Evolutionary conservation across 441 rosid genomes (phyloP).

Genomic region (Breynia disticha): DNA sequence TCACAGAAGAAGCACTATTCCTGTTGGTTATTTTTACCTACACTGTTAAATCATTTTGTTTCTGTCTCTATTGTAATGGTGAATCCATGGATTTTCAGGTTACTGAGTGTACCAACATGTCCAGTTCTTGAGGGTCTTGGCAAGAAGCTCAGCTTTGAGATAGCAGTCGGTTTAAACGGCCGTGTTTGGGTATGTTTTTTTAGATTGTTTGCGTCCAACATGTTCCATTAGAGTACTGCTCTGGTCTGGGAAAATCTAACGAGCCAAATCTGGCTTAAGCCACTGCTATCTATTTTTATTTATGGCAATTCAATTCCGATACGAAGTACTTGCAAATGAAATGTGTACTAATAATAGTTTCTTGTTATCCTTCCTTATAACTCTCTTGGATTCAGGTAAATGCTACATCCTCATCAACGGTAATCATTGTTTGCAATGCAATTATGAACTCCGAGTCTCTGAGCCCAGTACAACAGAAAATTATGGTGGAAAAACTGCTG

Average conservation of each 20-base stretch:
- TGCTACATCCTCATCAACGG: conserved; percentile 51
- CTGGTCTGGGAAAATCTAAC: too few relatives aligned
- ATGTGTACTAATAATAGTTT: background rate
- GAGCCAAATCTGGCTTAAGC: too few relatives aligned
- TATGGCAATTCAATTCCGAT: background rate
- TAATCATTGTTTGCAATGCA: conserved; percentile 58
- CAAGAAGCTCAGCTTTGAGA: conserved; percentile 74
- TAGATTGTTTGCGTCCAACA: background rate
- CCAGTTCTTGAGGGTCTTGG: conserved; percentile 84
- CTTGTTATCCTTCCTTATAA: background rate
- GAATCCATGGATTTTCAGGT: conserved; percentile 28
- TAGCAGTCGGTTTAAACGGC: conserved; percentile 79
- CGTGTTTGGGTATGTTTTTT: conserved; percentile 60
- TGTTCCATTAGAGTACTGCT: background rate
- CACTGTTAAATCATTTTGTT: background rate
- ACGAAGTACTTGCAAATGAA: background rate
- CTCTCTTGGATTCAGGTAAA: conserved; percentile 34
- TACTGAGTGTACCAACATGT: conserved; percentile 74
- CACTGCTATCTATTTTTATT: background rate
- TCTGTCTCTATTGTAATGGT: background rate
- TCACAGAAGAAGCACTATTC: background rate
- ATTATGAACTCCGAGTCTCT: conserved; percentile 67
- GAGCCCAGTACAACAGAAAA: conserved; percentile 62
- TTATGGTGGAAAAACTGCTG: conserved; percentile 67
- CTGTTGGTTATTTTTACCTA: background rate